A percentile compares a stretch with the other conserved stretches of the same genome.
phyloP scores from a whole-genome alignment of 352 stramenopile species.

The Pythium inflatum region DNA sequence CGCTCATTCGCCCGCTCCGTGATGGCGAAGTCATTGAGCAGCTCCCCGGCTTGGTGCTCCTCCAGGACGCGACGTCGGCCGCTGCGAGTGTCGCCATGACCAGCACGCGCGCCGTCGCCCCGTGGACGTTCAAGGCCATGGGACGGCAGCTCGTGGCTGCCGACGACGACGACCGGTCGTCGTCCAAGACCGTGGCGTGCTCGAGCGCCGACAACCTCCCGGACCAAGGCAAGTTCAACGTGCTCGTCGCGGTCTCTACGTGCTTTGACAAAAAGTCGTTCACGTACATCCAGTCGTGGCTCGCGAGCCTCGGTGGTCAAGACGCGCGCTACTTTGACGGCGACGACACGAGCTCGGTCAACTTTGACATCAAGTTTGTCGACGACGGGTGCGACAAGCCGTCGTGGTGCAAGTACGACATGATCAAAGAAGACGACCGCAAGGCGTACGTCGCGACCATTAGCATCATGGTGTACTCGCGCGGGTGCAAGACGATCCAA shows the following conservation, averaged over 20 bases:
- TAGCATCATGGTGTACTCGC: conserved; percentile 19
- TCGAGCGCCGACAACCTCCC: conserved; percentile 5
- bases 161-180: neutral
- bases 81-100: neutral
- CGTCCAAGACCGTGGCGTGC: neutral
- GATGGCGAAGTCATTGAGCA: neutral
- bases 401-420: neutral
- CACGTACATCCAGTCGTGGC: conserved; percentile 2
- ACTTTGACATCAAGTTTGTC: neutral
- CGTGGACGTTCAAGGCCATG: conserved; percentile 3
- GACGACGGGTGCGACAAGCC: conserved; percentile 19
- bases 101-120: neutral
- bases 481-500: neutral
- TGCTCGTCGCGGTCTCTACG: conserved; percentile 12
- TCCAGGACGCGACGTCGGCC: neutral
- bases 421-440: neutral
- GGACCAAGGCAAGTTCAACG: neutral
- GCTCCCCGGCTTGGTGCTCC: neutral
- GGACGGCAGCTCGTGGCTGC: neutral
- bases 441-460: conserved; percentile 13
- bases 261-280: conserved; percentile 18
- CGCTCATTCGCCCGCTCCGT: neutral
- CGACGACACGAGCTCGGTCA: conserved; percentile 9
- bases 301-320: neutral
- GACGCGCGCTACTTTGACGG: conserved; percentile 21